Evolutionary conservation across 345 rosid species (phyloP).

Genomic region (Eucalyptus dawsonii): DNA sequence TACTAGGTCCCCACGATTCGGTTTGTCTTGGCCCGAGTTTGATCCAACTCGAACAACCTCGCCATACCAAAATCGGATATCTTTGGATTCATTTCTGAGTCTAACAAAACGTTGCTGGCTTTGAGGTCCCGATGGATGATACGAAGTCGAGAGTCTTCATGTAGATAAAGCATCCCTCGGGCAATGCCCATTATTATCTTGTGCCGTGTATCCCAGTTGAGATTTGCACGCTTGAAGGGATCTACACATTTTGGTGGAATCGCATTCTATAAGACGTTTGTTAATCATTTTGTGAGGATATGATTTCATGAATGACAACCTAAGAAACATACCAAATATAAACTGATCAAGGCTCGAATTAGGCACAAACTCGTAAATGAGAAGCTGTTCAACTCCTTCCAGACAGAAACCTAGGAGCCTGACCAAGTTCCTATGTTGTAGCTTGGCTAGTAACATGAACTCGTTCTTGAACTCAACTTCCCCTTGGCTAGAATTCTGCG

Average conservation of each 20-base stretch:
- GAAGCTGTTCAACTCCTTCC: conserved; percentile 18
- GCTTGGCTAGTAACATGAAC: conserved; percentile 21
- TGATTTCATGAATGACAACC: neutral
- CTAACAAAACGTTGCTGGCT: conserved; percentile 28
- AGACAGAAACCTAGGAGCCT: conserved; percentile 32
- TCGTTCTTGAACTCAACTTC: conserved; percentile 25
- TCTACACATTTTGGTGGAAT: neutral
- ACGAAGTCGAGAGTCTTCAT: conserved; percentile 25
- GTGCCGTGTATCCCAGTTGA: conserved; percentile 15
- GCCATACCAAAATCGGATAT: conserved; percentile 49
- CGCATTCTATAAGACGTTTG: neutral
- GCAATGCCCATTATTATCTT: conserved; percentile 25
- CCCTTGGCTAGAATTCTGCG: conserved; percentile 13
- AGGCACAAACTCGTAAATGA: conserved; percentile 34
- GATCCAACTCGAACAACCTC: conserved; percentile 14
- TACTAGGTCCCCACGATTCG: conserved; percentile 31
- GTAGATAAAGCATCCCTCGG: conserved; percentile 34
- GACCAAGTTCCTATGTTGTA: conserved; percentile 27
- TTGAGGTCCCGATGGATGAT: conserved; percentile 37
- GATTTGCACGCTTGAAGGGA: neutral
- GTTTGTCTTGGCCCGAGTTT: conserved; percentile 13
- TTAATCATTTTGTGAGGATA: neutral
- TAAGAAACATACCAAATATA: conserved; percentile 7
- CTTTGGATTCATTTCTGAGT: conserved; percentile 19
- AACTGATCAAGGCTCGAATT: conserved; percentile 24